Percentiles rank a stretch among this genome's conserved stretches.
Conservation (phyloP, 2,329 filamentous ascomycete species). For the Keithomyces neogunnii region DNA sequence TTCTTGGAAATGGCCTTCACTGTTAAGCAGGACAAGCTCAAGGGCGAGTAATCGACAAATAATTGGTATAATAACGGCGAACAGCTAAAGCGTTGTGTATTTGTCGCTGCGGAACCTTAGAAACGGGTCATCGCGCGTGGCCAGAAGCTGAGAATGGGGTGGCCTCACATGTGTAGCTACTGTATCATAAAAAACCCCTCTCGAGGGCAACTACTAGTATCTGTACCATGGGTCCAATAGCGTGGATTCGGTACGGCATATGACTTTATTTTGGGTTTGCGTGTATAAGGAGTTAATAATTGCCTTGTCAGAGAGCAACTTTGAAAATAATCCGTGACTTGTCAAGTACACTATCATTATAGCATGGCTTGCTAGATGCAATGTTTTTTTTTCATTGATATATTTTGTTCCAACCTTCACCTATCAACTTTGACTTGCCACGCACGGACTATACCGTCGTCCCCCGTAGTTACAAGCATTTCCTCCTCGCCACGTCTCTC, state of each 20-base stretch:
- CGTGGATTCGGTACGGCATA: conserved; percentile 7
- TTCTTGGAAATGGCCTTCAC: conserved; percentile 59
- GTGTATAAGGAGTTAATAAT: not conserved
- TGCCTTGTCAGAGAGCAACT: too few species aligned
- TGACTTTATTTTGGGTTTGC: not conserved
- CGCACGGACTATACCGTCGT: conserved; percentile 79
- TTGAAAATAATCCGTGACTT: too few species aligned
- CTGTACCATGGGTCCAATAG: conserved; percentile 5
- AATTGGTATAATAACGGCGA: not conserved
- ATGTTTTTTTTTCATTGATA: not conserved
- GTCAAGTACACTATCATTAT: too few species aligned
- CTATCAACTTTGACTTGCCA: conserved; percentile 52
- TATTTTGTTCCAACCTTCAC: not conserved
- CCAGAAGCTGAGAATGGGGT: not conserved
- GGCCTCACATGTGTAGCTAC: conserved; percentile 7
- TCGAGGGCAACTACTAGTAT: conserved; percentile 3
- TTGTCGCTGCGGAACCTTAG: not conserved
- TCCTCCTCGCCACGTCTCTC: conserved; percentile 58
- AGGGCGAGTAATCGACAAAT: conserved; percentile 45
- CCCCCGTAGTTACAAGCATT: conserved; percentile 82
- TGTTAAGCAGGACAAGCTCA: conserved; percentile 60
- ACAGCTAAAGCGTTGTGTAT: conserved; percentile 5
- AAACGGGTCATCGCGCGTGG: not conserved
- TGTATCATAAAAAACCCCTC: conserved; percentile 9
- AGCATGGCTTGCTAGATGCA: not conserved